phyloP scores from a whole-genome alignment of 2,329 filamentous ascomycete genomes.

The Fusarium sp. region DNA sequence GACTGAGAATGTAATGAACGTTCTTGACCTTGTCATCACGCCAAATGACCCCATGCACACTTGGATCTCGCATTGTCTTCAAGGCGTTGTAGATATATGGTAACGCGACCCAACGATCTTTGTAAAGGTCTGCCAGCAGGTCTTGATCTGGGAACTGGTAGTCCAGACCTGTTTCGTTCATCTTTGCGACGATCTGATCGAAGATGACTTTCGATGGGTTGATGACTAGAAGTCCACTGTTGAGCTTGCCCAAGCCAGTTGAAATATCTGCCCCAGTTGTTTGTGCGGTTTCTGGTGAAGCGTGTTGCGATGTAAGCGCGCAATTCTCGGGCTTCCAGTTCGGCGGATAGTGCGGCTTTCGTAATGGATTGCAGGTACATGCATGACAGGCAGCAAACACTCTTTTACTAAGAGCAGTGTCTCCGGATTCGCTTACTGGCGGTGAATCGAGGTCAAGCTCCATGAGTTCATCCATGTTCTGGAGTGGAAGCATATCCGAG shows the following conservation, averaged over 20 bases:
- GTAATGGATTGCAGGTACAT: constrained; percentile 14
- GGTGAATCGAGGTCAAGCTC: background rate
- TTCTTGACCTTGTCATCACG: constrained; percentile 18
- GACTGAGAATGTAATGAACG: constrained; percentile 18
- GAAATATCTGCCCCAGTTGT: background rate
- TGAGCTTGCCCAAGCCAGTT: background rate
- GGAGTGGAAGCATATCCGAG: constrained; percentile 8
- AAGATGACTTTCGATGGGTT: background rate
- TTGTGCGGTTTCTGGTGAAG: background rate
- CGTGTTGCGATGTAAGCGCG: constrained; percentile 10
- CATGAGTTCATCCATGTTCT: constrained; percentile 27
- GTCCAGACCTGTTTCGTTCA: background rate
- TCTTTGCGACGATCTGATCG: background rate
- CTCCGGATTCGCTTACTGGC: fast-evolving
- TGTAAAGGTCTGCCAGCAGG: constrained; percentile 4
- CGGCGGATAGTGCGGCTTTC: constrained; percentile 3
- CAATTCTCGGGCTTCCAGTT: constrained; percentile 15
- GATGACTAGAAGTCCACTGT: constrained; percentile 17
- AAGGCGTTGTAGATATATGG: constrained; percentile 20
- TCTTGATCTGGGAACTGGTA: constrained; percentile 21
- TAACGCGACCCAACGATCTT: background rate
- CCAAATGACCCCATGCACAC: constrained; percentile 1
- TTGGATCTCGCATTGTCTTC: background rate
- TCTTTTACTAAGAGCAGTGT: fast-evolving
- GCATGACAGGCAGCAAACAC: constrained; percentile 26